Conservation (phyloP, 345 rosid species). For the Eutrema japonicum region DNA sequence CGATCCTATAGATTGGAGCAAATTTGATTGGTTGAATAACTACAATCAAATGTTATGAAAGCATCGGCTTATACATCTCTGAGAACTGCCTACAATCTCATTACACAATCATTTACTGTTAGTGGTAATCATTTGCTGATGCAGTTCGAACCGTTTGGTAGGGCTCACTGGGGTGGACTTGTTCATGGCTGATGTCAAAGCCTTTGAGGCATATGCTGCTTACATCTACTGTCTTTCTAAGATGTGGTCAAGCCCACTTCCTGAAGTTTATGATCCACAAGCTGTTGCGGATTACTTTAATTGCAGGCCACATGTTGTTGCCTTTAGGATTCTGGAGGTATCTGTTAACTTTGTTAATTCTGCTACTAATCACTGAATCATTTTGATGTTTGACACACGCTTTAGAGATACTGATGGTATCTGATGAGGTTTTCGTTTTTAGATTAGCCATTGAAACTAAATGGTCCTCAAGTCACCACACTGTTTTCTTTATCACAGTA, state of each 20-base stretch:
- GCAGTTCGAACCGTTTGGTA: constrained; percentile 39
- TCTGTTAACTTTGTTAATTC: constrained; percentile 1
- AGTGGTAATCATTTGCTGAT: constrained; percentile 36
- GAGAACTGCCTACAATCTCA: too few species aligned
- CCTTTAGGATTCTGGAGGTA: constrained; percentile 91
- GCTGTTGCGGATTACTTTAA: constrained; percentile 77
- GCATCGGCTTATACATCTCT: too few species aligned
- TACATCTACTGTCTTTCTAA: constrained; percentile 67
- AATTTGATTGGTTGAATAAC: neutral
- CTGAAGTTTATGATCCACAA: constrained; percentile 78
- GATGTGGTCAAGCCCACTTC: constrained; percentile 90
- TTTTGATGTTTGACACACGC: neutral
- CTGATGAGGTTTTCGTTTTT: neutral
- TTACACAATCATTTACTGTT: constrained; percentile 1
- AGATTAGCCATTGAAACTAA: neutral
- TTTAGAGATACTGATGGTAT: neutral
- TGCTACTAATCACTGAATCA: constrained; percentile 12
- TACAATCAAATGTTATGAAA: too few species aligned
- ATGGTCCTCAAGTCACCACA: too few species aligned
- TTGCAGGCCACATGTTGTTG: constrained; percentile 88
- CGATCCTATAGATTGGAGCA: neutral
- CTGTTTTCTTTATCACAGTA: too few species aligned
- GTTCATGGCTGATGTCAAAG: constrained; percentile 89
- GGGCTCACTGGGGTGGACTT: constrained; percentile 83
- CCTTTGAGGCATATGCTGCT: constrained; percentile 74